A percentile compares a stretch with the other conserved stretches of the same genome.
These are phyloP conservation scores for Prunus mira DNA, from an alignment of 306 rosid genomes.

Conservation along the genomic window DNA sequence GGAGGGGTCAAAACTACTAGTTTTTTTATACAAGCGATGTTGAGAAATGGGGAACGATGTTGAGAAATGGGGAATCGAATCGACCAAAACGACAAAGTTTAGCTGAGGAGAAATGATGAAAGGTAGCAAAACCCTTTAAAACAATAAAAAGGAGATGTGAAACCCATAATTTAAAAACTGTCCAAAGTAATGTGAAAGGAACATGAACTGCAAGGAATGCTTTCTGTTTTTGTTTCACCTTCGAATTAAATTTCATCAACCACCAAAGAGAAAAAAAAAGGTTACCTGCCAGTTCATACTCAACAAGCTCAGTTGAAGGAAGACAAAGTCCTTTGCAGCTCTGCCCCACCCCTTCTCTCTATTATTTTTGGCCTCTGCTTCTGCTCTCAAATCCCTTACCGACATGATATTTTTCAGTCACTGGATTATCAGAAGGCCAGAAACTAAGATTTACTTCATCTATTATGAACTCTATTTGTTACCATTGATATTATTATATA, in stretches of 20 bases:
- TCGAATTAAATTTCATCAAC: background rate
- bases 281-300: background rate
- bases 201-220: background rate
- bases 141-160: background rate
- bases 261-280: background rate
- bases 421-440: background rate
- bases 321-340: background rate
- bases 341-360: background rate
- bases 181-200: slow-evolving; percentile 11
- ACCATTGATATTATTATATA: background rate
- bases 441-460: background rate
- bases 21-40: too few species aligned
- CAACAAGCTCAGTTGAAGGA: background rate
- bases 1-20: background rate
- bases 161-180: background rate
- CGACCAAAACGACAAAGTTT: too few species aligned
- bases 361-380: background rate
- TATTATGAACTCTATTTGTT: background rate
- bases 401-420: background rate
- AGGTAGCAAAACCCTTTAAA: background rate
- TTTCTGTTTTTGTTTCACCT: background rate
- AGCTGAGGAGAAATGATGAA: too few species aligned
- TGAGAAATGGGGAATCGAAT: too few species aligned
- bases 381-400: background rate
- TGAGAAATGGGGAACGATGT: too few species aligned